Conservation (phyloP, 352 stramenopile species). For the Pythium biforme region DNA sequence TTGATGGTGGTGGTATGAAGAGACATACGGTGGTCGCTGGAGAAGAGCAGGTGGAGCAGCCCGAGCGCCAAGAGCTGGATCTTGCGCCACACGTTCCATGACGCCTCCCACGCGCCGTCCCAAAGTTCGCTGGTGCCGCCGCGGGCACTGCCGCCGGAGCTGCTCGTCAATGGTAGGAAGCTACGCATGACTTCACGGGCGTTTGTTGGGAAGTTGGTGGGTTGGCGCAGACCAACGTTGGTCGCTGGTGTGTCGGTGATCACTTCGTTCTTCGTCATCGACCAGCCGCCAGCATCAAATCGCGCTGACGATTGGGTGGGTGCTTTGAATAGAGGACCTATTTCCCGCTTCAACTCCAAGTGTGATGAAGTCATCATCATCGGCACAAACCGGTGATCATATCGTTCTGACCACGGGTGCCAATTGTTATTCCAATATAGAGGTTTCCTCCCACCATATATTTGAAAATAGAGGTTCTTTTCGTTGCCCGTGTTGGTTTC, state of each 20-base stretch:
- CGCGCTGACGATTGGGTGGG: background rate
- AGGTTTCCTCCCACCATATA: background rate
- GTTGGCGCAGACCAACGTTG: background rate
- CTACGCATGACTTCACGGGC: background rate
- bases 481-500: background rate
- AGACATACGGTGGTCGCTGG: slow-evolving; percentile 60
- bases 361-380: slow-evolving; percentile 6
- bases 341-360: background rate
- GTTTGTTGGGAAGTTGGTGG: background rate
- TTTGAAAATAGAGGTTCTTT: background rate
- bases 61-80: slow-evolving; percentile 59
- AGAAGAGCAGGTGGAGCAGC: slow-evolving; percentile 71
- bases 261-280: too few species aligned
- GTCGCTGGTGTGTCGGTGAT: too few species aligned
- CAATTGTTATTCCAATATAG: too few species aligned
- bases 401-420: background rate
- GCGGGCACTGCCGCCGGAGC: background rate
- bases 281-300: too few species aligned
- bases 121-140: slow-evolving; percentile 1
- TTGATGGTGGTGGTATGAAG: background rate
- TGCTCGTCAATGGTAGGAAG: background rate
- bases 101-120: slow-evolving; percentile 32
- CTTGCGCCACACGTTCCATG: slow-evolving; percentile 59
- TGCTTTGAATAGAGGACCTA: background rate
- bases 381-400: background rate